Percentiles rank a stretch among this genome's conserved stretches.
These are phyloP conservation scores for Blastocrithidia nonstop DNA, from an alignment of 208 protist genomes.

Conservation along the genomic window DNA sequence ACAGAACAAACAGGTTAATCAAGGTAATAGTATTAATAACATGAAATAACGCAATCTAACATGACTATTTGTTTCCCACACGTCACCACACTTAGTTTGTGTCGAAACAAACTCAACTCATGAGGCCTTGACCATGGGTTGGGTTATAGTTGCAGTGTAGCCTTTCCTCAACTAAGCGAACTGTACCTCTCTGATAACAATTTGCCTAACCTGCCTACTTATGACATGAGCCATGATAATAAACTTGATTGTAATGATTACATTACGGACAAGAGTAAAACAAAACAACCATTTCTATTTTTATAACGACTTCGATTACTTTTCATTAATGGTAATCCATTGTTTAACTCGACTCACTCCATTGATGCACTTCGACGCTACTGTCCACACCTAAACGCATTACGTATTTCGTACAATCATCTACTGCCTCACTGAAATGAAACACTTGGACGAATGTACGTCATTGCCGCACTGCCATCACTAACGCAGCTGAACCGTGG, in stretches of 20 bases:
- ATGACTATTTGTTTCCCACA: constrained; percentile 18
- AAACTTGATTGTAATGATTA: no score
- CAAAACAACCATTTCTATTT: constrained; percentile 20
- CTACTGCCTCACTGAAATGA: constrained; percentile 70
- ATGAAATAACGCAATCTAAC: neutral
- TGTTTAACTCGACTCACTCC: constrained; percentile 19
- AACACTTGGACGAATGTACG: constrained; percentile 71
- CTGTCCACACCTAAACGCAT: constrained; percentile 35
- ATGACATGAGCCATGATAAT: neutral
- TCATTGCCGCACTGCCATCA: constrained; percentile 62
- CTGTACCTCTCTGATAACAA: constrained; percentile 62
- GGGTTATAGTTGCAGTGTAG: constrained; percentile 12
- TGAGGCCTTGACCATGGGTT: constrained; percentile 29
- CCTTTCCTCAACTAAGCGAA: constrained; percentile 38
- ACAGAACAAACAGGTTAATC: no score
- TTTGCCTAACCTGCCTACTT: constrained; percentile 27
- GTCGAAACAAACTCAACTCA: constrained; percentile 41
- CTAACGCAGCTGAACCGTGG: constrained; percentile 64
- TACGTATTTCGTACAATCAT: constrained; percentile 60
- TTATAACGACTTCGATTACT: constrained; percentile 37
- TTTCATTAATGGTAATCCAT: constrained; percentile 60
- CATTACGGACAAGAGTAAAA: no score
- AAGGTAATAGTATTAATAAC: neutral
- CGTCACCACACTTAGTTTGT: constrained; percentile 62
- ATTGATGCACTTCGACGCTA: constrained; percentile 50